Evolutionary conservation across 2,329 filamentous ascomycete species (phyloP).

Genomic region (Rutstroemia sp.): DNA sequence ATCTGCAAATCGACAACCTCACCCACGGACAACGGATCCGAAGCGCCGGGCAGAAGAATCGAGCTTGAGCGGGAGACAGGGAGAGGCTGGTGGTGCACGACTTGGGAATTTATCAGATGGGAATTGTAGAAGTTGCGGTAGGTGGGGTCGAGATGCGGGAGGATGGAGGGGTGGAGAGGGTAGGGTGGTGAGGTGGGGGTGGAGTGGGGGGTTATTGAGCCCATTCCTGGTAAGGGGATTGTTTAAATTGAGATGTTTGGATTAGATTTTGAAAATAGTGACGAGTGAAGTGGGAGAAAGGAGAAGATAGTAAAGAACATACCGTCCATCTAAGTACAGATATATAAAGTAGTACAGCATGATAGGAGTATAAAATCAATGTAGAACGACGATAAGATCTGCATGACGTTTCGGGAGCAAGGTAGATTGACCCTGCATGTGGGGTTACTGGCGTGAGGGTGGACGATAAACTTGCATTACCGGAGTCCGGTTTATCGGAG

Average conservation of each 20-base stretch:
- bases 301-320: background rate
- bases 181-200: conserved; percentile 15
- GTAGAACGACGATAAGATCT: background rate
- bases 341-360: background rate
- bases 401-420: background rate
- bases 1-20: conserved; percentile 19
- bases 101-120: conserved; percentile 27
- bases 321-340: background rate
- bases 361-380: background rate
- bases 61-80: conserved; percentile 43
- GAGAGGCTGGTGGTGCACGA: conserved; percentile 48
- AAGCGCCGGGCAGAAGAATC: conserved; percentile 44
- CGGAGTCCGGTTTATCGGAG: too few relatives aligned
- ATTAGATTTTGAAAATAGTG: background rate
- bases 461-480: background rate
- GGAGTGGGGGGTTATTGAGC: background rate
- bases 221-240: background rate
- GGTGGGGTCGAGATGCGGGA: conserved; percentile 18
- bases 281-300: background rate
- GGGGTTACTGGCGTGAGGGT: background rate
- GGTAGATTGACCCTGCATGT: background rate
- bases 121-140: conserved; percentile 25
- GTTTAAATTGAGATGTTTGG: background rate
- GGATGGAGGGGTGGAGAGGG: conserved; percentile 21
- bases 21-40: conserved; percentile 39